Evolutionary conservation across 495 filamentous ascomycete species (phyloP).

Genomic region (Penicillium silybi): DNA sequence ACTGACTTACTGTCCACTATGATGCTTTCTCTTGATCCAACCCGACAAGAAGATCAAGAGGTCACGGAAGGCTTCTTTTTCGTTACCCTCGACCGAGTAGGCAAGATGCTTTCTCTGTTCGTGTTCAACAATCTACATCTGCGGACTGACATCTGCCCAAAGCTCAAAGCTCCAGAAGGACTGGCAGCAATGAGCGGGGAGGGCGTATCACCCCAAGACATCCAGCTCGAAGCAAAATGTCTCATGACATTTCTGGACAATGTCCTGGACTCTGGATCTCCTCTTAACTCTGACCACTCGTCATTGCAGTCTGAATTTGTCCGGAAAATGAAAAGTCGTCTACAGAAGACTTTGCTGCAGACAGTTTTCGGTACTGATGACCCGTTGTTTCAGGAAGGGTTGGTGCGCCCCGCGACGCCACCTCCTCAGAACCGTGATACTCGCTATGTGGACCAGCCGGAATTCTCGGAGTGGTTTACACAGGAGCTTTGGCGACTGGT

Average conservation of each 20-base stretch:
- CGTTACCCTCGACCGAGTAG: slow-evolving; percentile 31
- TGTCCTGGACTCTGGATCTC: slow-evolving; percentile 14
- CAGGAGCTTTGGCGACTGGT: slow-evolving; percentile 47
- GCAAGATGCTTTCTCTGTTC: slow-evolving; percentile 36
- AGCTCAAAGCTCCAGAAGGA: slow-evolving; percentile 29
- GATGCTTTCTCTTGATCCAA: slow-evolving; percentile 23
- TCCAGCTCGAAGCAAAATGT: slow-evolving; percentile 29
- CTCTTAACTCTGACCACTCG: not conserved
- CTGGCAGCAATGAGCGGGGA: slow-evolving; percentile 21
- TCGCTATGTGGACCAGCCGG: slow-evolving; percentile 5
- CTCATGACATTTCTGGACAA: slow-evolving; percentile 39
- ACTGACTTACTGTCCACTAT: slow-evolving; percentile 28
- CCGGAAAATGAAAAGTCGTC: slow-evolving; percentile 20
- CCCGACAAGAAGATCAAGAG: slow-evolving; percentile 19
- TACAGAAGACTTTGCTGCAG: slow-evolving; percentile 42
- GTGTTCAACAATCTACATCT: slow-evolving; percentile 30
- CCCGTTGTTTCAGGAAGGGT: slow-evolving; percentile 19
- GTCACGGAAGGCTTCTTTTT: slow-evolving; percentile 40
- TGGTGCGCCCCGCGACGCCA: slow-evolving; percentile 24
- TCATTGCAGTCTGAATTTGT: slow-evolving; percentile 10
- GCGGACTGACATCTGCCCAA: slow-evolving; percentile 18
- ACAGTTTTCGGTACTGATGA: slow-evolving; percentile 36
- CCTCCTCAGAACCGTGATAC: slow-evolving; percentile 10
- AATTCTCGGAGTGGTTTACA: slow-evolving; percentile 42
- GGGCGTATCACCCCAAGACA: slow-evolving; percentile 14